Conservation (phyloP, 1,139 yeast genomes). For the Candida gigantensis region DNA sequence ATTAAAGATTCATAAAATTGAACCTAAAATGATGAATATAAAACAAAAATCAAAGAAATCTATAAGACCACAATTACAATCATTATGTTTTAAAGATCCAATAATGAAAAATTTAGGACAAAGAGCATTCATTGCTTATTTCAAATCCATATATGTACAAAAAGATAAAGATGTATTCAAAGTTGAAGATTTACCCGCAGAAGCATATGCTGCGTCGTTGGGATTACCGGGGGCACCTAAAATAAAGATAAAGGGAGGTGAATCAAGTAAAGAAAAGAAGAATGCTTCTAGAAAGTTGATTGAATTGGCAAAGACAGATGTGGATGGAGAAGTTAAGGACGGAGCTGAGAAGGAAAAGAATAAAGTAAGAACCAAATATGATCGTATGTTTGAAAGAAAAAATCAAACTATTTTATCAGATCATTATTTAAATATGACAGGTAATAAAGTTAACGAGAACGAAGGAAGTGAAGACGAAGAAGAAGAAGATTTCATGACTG, state of each 20-base stretch:
- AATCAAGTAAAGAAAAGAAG: constrained; percentile 66
- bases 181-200: constrained; percentile 74
- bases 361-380: constrained; percentile 82
- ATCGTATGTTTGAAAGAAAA: constrained; percentile 92
- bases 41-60: constrained; percentile 76
- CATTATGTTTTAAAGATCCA: constrained; percentile 88
- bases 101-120: constrained; percentile 91
- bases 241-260: constrained; percentile 64
- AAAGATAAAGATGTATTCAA: constrained; percentile 84
- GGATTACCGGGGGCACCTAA: constrained; percentile 98
- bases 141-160: constrained; percentile 80
- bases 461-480: constrained; percentile 30
- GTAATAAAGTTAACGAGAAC: constrained; percentile 30
- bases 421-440: constrained; percentile 75
- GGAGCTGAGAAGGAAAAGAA: constrained; percentile 53
- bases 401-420: constrained; percentile 92
- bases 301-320: constrained; percentile 59
- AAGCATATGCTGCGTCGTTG: constrained; percentile 79
- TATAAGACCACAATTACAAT: constrained; percentile 82
- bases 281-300: constrained; percentile 75
- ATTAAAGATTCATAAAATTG: constrained; percentile 63
- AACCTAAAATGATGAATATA: constrained; percentile 70
- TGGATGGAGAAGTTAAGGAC: constrained; percentile 67
- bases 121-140: constrained; percentile 91
- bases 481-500: constrained; percentile 63